These are phyloP conservation scores for Brasenia schreberi DNA, from an alignment of 164 flowering plant genomes.

Conservation along the genomic window DNA sequence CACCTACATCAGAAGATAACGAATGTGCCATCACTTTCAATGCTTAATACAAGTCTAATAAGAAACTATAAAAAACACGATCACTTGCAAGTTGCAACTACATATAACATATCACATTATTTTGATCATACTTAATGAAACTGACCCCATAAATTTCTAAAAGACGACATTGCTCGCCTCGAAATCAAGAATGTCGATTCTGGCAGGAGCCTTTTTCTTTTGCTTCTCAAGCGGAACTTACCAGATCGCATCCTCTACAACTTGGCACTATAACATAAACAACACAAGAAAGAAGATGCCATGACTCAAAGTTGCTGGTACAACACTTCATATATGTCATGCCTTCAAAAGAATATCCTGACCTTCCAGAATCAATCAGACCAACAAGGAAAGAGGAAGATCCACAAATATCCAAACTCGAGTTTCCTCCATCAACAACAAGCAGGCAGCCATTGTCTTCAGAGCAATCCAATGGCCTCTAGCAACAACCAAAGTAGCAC, in stretches of 20 bases:
- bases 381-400: constrained; percentile 55
- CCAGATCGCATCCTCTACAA: constrained; percentile 49
- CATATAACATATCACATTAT: too few relatives aligned
- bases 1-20: too few relatives aligned
- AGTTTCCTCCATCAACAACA: constrained; percentile 10
- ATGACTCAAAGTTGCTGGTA: not conserved
- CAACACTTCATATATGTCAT: not conserved
- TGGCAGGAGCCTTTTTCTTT: constrained; percentile 34
- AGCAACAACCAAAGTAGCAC: not conserved
- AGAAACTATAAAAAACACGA: too few relatives aligned
- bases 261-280: not conserved
- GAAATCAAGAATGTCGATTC: constrained; percentile 31
- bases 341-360: not conserved
- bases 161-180: constrained; percentile 22
- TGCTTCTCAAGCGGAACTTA: constrained; percentile 24
- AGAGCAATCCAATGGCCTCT: constrained; percentile 42
- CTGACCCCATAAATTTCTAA: constrained; percentile 57
- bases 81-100: too few relatives aligned
- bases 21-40: too few relatives aligned
- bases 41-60: too few relatives aligned
- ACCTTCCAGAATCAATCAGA: constrained; percentile 72
- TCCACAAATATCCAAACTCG: constrained; percentile 25
- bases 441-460: constrained; percentile 36
- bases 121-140: not conserved
- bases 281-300: too few relatives aligned